Base-by-base conservation (phyloP, 768 basidiomycete species). In the Ramaria sp. region DNA sequence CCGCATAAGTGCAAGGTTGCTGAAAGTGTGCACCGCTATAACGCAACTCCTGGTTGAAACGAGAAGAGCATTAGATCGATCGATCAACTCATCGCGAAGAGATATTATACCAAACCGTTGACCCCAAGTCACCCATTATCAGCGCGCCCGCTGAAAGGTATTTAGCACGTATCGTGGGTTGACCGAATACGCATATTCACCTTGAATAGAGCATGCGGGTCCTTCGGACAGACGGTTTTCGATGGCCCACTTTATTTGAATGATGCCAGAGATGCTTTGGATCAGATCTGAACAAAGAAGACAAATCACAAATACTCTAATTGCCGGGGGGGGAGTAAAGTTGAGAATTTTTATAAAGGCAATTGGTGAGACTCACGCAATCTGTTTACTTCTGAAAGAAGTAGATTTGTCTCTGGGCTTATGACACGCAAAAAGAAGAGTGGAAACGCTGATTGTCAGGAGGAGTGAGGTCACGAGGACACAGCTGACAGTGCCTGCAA, bases 221-320 rank as follows among this genome's bases (percentile, higher is more conserved):
- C 56, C 52, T 39, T 57, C 45, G 38, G 37, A 36, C 15, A 57
- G 47, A 4, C 43, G 13, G 20, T 36, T 30, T 8, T 57, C 51
- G 20, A 47, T 39, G 10, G 56, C 56, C 56, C 56, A 57, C 34
- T 41, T 50, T 8, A 57, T 36, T 37, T 57, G 56, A 2, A 39
- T 51, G 25, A 52, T 44, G 16, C 56, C 56, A 16, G 56, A 50
- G n/a, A 57, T 37, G 28, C 56, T 57, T 41, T 57, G 56, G 12
- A 57, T 45, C 28, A 57, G 45, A 22, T 57, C 56, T 10, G 56
- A 57, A 16, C 52, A n/a, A 22, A 57, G 48, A 3, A 57, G 41
- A 27, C 56, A 57, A 28, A 52, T 43, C 22, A 57, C 49, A 39
- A 57, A 57, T 9, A 57, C 50, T 25, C 56, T 57, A 32, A 22